These are phyloP conservation scores for Dipteronia sinensis DNA, from an alignment of 345 rosid genomes.

Conservation along the genomic window DNA sequence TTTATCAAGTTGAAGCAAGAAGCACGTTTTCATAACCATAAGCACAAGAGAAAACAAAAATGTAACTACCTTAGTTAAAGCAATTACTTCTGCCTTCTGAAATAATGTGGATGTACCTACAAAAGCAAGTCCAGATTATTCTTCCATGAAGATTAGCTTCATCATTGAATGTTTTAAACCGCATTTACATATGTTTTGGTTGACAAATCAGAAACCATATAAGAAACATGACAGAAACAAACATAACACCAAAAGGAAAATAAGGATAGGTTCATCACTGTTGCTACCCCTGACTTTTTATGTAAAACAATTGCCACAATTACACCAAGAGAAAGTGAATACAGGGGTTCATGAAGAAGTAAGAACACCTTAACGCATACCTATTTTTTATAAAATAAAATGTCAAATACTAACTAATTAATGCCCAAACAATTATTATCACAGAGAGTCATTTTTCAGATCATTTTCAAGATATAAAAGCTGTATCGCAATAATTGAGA, in stretches of 20 bases:
- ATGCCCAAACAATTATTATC: neutral
- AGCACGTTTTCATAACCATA: neutral
- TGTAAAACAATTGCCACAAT: neutral
- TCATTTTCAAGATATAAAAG: neutral
- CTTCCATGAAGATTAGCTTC: conserved; percentile 3
- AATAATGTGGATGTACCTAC: conserved; percentile 55
- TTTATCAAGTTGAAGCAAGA: conserved; percentile 5
- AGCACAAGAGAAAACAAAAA: neutral
- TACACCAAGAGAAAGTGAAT: neutral
- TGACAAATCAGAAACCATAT: neutral
- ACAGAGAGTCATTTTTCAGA: neutral
- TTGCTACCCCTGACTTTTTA: neutral
- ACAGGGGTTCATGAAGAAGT: neutral
- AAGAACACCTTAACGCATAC: neutral
- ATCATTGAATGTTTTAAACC: neutral
- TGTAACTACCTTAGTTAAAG: conserved; percentile 66
- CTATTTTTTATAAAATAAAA: neutral
- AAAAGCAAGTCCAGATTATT: conserved; percentile 27
- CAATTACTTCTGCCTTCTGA: conserved; percentile 74
- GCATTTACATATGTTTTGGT: neutral
- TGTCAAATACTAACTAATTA: neutral
- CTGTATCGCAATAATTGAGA: neutral
- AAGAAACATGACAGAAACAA: neutral
- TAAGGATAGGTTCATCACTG: neutral
- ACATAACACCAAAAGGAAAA: neutral